phyloP scores from a whole-genome alignment of 2,329 filamentous ascomycete genomes.

The Talaromyces atroroseus region DNA sequence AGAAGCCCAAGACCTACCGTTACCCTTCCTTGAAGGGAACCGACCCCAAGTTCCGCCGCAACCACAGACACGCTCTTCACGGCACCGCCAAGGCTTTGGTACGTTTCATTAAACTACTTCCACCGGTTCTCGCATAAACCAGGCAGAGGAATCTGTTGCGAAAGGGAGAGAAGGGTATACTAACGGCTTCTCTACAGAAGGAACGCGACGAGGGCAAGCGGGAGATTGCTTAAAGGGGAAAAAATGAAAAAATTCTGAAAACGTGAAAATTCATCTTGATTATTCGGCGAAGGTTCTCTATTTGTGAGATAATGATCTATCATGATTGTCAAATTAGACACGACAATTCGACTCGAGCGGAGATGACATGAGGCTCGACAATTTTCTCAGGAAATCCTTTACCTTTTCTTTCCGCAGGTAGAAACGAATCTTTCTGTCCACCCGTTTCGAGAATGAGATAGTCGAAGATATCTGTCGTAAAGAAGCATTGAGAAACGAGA shows the following conservation, averaged over 20 bases:
- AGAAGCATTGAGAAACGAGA: not conserved
- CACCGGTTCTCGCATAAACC: not conserved
- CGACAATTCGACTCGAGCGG: conserved; percentile 13
- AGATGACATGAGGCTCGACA: conserved; percentile 7
- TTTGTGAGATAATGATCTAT: conserved; percentile 10
- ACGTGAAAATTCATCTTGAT: conserved; percentile 5
- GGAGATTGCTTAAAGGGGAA: conserved; percentile 64
- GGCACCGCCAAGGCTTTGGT: conserved; percentile 98
- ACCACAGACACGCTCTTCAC: conserved; percentile 99
- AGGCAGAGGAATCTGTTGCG: not conserved
- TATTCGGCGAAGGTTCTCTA: conserved; percentile 5
- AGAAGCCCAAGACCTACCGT: conserved; percentile 99
- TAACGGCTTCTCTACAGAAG: conserved; percentile 61
- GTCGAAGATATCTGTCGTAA: not conserved
- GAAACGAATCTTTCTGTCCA: not conserved
- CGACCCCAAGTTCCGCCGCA: conserved; percentile 99
- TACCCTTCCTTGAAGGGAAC: conserved; percentile 98
- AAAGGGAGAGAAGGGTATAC: conserved; percentile 13
- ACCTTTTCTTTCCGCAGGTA: not conserved
- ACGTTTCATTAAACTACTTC: conserved; percentile 40
- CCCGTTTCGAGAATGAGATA: not conserved
- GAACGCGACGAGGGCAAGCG: conserved; percentile 96
- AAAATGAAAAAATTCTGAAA: conserved; percentile 15
- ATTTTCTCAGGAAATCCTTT: not conserved
- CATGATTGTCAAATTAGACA: conserved; percentile 13